These are phyloP conservation scores for Zostera marina DNA, from an alignment of 116 monocot genomes.

Conservation along the genomic window DNA sequence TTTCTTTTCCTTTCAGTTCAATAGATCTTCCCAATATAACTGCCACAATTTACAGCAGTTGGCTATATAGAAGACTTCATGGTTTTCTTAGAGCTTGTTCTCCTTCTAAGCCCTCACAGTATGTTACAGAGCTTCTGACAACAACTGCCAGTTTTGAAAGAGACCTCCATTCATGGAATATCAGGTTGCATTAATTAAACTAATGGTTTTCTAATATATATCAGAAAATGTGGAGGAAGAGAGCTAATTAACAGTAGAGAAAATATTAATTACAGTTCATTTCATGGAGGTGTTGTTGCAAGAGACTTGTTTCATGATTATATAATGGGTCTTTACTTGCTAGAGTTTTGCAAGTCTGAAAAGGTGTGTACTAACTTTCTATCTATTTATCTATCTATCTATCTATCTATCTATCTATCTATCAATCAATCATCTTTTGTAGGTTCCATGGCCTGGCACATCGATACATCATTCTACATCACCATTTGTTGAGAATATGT, in stretches of 20 bases:
- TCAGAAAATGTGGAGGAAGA: neutral
- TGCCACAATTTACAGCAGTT: constrained; percentile 55
- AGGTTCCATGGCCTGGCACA: constrained; percentile 42
- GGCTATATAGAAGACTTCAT: constrained; percentile 52
- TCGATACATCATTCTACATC: constrained; percentile 43
- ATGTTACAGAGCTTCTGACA: constrained; percentile 64
- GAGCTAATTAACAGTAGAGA: neutral
- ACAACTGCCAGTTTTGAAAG: constrained; percentile 85
- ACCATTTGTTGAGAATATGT: constrained; percentile 79
- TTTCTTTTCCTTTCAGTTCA: constrained; percentile 34
- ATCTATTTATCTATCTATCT: too few relatives aligned
- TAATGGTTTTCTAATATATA: neutral
- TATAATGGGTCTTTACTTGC: constrained; percentile 61
- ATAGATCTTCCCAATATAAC: constrained; percentile 89
- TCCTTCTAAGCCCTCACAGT: constrained; percentile 58
- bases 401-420: neutral
- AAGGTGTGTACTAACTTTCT: constrained; percentile 22
- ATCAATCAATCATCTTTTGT: constrained; percentile 5
- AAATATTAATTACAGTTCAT: constrained; percentile 23
- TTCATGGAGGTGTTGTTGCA: constrained; percentile 61
- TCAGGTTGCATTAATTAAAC: constrained; percentile 30
- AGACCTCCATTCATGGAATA: constrained; percentile 72
- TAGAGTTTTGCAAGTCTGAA: constrained; percentile 68
- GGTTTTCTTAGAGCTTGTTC: constrained; percentile 66
- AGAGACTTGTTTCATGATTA: constrained; percentile 88